Percentiles rank a stretch among this genome's conserved stretches.
Evolutionary conservation across 805 yeast species (phyloP).

Genomic region (Kuraishia molischiana): DNA sequence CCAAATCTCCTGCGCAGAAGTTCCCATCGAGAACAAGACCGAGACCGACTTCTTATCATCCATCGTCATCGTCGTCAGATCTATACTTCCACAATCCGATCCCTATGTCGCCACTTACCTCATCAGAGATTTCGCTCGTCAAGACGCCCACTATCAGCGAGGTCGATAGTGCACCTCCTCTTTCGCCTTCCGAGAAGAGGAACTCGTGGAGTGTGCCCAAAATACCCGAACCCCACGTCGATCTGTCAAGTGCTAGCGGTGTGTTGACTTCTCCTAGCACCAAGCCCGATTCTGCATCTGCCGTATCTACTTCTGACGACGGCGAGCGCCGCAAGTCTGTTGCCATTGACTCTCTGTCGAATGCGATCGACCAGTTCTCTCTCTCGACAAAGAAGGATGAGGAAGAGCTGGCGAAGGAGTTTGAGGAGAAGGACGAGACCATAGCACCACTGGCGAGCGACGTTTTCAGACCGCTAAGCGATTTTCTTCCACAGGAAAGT

Average conservation of each 20-base stretch:
- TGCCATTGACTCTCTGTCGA: constrained; percentile 21
- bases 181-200: constrained; percentile 9
- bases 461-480: not conserved
- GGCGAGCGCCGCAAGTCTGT: constrained; percentile 20
- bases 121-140: not conserved
- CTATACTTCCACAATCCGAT: constrained; percentile 6
- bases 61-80: constrained; percentile 32
- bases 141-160: not conserved
- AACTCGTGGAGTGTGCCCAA: constrained; percentile 19
- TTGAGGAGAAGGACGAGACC: constrained; percentile 4
- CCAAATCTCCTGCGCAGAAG: constrained; percentile 13
- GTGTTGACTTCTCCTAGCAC: too few species aligned
- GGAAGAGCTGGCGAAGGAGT: not conserved
- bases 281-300: too few species aligned
- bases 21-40: constrained; percentile 39
- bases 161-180: not conserved
- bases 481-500: not conserved
- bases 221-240: constrained; percentile 20
- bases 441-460: not conserved
- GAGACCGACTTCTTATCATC: constrained; percentile 81
- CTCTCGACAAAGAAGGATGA: constrained; percentile 8
- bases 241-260: constrained; percentile 21
- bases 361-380: constrained; percentile 20
- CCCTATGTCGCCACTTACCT: not conserved
- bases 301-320: too few species aligned